Base-by-base conservation (phyloP, 306 rosid species). In the Phaseolus lunatus region DNA sequence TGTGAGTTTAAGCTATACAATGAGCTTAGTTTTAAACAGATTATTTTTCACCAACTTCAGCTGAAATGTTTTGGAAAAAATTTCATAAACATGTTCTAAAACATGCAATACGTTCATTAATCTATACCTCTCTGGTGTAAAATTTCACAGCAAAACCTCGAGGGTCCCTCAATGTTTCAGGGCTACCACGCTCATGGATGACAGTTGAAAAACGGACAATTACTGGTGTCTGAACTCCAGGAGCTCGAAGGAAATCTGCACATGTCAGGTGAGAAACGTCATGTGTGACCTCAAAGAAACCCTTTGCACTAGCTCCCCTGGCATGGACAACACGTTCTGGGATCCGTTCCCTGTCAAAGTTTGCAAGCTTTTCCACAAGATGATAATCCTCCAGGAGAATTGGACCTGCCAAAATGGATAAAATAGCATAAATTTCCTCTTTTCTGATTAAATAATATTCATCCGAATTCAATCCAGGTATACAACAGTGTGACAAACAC, bases 241-340 rank as follows among this genome's bases (percentile, higher is more conserved):
- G 96, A 58, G 92, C 93, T 18, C 97, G 90, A 47, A 94, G 97
- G 87, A 94, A 94, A 84, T 94, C 98, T 2, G 98, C 98, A 82
- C 96, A 92, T 7, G 97, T 57, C 48, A 94, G 96, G 84, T 90
- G 83, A 66, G 98, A 62, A 57, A 94, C 74, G 73, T 92, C 97
- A 75, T 94, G 98, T 68, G 98, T 94, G 82, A 90, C 97, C 90
- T 94, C 96, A 80, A 94, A 94, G 81, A 94, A 94, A n/a, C 98
- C 97, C 88, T 94, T 94, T 43, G 97, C 98, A 88, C 98, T 94
- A 29, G 98, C 98, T 78, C 98, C 97, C 86, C 98, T 92, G 5
- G 98, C 98, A 82, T 94, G 98, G 57, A 94, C 98, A 70, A 94
- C 97, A 67, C 97, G 96, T 82, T 94, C 97, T 50, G 98, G 98